Base-by-base conservation (phyloP, 352 stramenopile species). In the Phytophthora pisi region DNA sequence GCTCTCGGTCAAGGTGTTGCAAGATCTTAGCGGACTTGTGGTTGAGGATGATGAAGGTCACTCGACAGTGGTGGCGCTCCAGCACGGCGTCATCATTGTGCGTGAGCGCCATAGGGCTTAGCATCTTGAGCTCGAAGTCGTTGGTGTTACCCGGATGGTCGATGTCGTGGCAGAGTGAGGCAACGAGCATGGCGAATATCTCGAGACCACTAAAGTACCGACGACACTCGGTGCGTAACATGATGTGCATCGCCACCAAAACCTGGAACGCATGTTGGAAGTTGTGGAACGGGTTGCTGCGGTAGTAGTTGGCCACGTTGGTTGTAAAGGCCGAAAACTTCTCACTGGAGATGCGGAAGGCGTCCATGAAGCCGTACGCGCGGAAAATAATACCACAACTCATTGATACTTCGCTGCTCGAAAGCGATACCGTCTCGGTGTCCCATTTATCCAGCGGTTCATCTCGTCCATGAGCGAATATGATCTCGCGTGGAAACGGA, bases 11-110 rank as follows among this genome's bases (percentile, higher is more conserved):
- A 5, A 90, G 54, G 51, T 92, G 73, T 36, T 90, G 77, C 51
- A 95, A 47, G 50, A 95, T 91, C 63, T 92, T 88, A 36, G 77
- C 82, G 8, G 82, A 87, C 62, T 87, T 85, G 68, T 88, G 79
- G 60, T 90, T 88, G 2, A 95, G 66, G 31, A 93, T 90, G 43
- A 89, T 86, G 55, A 90, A 93, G 16, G 86, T 90, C 13, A 90
- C 78, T 36, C 81, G 78, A 57, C 81, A 86, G 55, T 96, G 87
- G 45, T 95, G 87, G 34, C 90, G 89, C 66, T 97, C 89, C 8
- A 96, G 68, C 30, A 96, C 89, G 5, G 84, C 82, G 26, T 90
- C 75, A 62, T 97, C 86, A 54, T 95, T 93, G 79, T 96, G 91
- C 1, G 82, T 91, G 26, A 94, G 74, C 3, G 90, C 89, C 66